Evolutionary conservation across 192 early-diverging fungal species (phyloP).

Genomic region (Phlyctochytrium planicorne): DNA sequence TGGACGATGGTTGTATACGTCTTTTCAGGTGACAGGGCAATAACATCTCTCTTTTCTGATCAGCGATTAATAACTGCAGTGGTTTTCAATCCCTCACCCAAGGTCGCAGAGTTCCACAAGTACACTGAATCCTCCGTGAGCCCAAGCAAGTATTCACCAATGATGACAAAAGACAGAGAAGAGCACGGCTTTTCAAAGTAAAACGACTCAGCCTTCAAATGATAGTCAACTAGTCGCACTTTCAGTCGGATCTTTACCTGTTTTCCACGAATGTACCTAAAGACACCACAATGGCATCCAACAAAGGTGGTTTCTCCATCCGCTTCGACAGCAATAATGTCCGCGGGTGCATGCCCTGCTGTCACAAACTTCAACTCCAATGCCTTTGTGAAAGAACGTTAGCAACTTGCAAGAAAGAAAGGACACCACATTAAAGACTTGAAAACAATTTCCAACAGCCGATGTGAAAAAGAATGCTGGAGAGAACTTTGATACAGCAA

Average conservation of each 20-base stretch:
- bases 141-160: background rate
- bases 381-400: background rate
- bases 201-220: too few relatives aligned
- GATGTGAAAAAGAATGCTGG: conserved; percentile 80
- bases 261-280: background rate
- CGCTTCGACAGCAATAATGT: background rate
- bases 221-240: too few relatives aligned
- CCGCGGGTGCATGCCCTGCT: background rate
- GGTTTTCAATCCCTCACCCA: conserved; percentile 38
- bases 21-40: too few relatives aligned
- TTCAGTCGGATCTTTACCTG: background rate
- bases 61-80: conserved; percentile 66
- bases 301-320: background rate
- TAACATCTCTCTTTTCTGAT: too few relatives aligned
- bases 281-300: background rate
- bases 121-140: background rate
- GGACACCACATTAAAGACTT: conserved; percentile 80
- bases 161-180: background rate
- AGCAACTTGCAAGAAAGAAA: background rate
- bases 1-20: conserved; percentile 83
- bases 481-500: conserved; percentile 76
- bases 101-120: conserved; percentile 3
- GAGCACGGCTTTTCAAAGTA: background rate
- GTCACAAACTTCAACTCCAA: background rate
- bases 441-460: conserved; percentile 83